Base-by-base conservation (phyloP, 352 stramenopile species). In the Pythium oligandrum region DNA sequence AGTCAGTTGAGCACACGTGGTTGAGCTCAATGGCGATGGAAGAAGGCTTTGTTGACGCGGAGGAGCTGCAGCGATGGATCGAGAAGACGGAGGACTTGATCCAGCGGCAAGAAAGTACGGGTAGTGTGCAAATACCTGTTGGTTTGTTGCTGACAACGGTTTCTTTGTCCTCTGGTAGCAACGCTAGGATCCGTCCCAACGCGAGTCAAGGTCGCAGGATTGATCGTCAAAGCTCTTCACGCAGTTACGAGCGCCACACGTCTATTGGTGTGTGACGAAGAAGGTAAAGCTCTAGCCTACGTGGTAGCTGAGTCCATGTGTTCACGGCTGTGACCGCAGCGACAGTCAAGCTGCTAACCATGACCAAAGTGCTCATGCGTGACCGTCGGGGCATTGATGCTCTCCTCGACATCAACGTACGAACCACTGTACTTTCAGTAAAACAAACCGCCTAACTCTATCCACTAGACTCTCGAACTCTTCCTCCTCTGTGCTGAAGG, bases 311-410 rank as follows among this genome's bases (percentile, higher is more conserved):
- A 26, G 17, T 26, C 17, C 17, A 26, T 26, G 17, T 26, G 17
- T 26, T 26, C 17, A 26, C 17, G 17, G 17, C 17, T 26, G 17
- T 26, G 17, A 26, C 17, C 17, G 17, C 17, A 26, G 17, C 54
- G 11, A 53, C 47, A 9, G 31, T 34, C 17, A 42, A 49, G 42
- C 64, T 90, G 36, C 51, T 90, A 7, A 52, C 46, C 11, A 48
- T 64, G 4, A 83, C 66, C 54, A 81, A 79, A 53, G 62, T 83
- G n/a, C 62, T 86, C 8, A 87, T 90, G 76, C 74, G 78, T 12
- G 74, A 90, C 34, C 74, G 75, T 5, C 69, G 74, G 3, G 78
- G 75, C 42, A 86, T 90, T 38, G 57, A 86, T 7, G 46, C 47
- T n/a, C 52, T 90, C 9, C 51, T 90, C n/a, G 71, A 64, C 3